Conservation (phyloP, 495 filamentous ascomycete species). For the Staphylotrichum tortipilum region DNA sequence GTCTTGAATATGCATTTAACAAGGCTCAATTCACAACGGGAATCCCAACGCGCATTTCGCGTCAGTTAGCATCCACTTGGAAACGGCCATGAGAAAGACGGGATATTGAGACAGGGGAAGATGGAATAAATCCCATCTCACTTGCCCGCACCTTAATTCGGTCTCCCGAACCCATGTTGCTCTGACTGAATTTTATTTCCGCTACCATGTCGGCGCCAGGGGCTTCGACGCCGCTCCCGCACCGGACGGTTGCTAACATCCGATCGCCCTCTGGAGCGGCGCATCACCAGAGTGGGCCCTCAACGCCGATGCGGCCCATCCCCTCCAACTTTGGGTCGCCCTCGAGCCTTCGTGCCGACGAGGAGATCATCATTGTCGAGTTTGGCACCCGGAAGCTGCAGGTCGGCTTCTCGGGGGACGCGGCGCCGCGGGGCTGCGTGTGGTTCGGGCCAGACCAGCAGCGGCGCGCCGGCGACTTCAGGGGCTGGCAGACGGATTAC, state of each 20-base stretch:
- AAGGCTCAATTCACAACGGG: neutral
- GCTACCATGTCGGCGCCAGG: conserved; percentile 18
- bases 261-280: conserved; percentile 25
- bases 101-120: neutral
- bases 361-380: conserved; percentile 76
- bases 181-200: neutral
- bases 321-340: conserved; percentile 63
- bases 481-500: conserved; percentile 55
- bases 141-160: neutral
- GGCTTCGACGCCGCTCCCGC: conserved; percentile 29
- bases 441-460: conserved; percentile 64
- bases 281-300: conserved; percentile 34
- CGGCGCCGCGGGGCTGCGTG: conserved; percentile 59
- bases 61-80: neutral
- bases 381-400: conserved; percentile 71
- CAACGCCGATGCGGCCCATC: conserved; percentile 52
- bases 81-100: too few species aligned
- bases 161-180: neutral
- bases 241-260: conserved; percentile 46
- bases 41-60: neutral
- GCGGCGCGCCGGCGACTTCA: conserved; percentile 73
- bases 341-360: conserved; percentile 66
- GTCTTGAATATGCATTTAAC: neutral
- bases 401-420: conserved; percentile 78
- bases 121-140: neutral